Percentiles rank a stretch among this genome's conserved stretches.
Conservation (phyloP, 192 early-diverging fungal species). For the Haplosporangium gracile region DNA sequence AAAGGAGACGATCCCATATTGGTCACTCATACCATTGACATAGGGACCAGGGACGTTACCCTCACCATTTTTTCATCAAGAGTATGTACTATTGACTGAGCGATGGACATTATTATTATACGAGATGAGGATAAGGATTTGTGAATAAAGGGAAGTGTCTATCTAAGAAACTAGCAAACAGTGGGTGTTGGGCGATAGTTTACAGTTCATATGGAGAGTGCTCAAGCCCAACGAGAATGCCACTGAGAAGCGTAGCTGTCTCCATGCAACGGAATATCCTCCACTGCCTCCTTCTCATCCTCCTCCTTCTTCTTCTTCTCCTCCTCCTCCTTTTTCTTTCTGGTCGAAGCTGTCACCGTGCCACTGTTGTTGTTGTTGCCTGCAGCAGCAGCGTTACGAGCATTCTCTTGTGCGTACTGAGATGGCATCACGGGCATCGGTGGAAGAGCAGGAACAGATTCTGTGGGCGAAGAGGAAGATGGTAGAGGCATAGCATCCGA, state of each 20-base stretch:
- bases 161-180: not conserved
- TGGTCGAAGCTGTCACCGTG: not conserved
- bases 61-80: too few relatives aligned
- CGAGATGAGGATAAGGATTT: not conserved
- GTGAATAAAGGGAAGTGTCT: not conserved
- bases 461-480: not conserved
- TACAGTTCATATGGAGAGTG: not conserved
- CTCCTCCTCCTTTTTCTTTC: conserved; percentile 17
- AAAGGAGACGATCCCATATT: too few relatives aligned
- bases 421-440: conserved; percentile 35
- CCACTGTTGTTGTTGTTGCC: not conserved
- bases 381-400: not conserved
- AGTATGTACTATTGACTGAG: not conserved
- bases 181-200: not conserved
- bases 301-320: conserved; percentile 8
- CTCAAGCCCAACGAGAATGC: conserved; percentile 32
- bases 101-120: not conserved
- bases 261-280: conserved; percentile 14
- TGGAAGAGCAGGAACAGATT: not conserved
- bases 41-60: too few relatives aligned
- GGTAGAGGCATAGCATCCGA: conserved; percentile 17
- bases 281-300: not conserved
- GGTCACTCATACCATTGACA: too few relatives aligned
- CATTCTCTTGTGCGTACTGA: conserved; percentile 24
- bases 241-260: conserved; percentile 39